Conservation (phyloP, 2,329 filamentous ascomycete species). For the Chrysoporthe deuterocubensis region DNA sequence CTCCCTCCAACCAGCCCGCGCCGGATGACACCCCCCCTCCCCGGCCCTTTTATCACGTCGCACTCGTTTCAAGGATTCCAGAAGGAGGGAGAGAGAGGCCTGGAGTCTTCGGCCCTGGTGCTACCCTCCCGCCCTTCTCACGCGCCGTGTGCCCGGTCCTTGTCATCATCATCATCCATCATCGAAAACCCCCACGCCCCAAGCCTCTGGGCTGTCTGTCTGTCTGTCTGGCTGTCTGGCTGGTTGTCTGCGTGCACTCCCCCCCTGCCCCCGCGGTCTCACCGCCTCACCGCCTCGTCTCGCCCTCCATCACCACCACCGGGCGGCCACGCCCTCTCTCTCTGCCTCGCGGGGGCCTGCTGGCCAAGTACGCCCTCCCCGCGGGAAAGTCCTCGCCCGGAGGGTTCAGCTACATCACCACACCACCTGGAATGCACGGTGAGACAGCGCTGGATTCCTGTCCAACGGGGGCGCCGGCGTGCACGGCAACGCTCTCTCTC, state of each 20-base stretch:
- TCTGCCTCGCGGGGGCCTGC: too few species aligned
- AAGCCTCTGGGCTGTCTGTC: not conserved
- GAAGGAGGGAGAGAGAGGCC: not conserved
- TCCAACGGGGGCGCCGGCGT: slow-evolving; percentile 6
- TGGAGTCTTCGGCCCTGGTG: not conserved
- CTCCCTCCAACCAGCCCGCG: not conserved
- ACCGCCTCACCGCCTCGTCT: slow-evolving; percentile 29
- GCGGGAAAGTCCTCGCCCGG: not conserved
- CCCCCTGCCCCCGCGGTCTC: slow-evolving; percentile 22
- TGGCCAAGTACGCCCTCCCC: not conserved
- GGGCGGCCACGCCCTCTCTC: too few species aligned
- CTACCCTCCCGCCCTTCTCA: slow-evolving; percentile 3
- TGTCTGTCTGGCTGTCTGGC: not conserved
- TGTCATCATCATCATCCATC: not conserved
- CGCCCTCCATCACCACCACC: slow-evolving; percentile 22
- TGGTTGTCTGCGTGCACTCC: not conserved
- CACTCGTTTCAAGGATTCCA: not conserved
- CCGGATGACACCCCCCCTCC: not conserved
- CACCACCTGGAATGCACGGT: slow-evolving; percentile 25
- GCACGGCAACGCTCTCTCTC: not conserved
- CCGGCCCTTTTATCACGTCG: not conserved
- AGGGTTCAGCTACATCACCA: not conserved
- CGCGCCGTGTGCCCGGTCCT: not conserved
- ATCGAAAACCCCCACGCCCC: slow-evolving; percentile 8
- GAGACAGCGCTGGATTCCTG: slow-evolving; percentile 25